Base-by-base conservation (phyloP, 306 rosid genomes). In the Benincasa hispida region DNA sequence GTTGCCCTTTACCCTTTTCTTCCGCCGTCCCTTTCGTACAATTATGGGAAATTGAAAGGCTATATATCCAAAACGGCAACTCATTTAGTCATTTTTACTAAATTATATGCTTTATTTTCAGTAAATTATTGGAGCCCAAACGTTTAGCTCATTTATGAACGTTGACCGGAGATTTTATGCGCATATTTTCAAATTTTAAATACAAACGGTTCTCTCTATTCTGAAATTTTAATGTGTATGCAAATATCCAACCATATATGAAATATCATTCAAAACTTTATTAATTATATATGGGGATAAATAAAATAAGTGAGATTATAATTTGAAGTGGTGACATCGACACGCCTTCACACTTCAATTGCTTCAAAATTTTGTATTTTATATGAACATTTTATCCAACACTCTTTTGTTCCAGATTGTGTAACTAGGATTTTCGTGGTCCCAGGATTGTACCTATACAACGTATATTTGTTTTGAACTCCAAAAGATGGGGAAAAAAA, bases 381-480 rank as follows among this genome's bases (percentile, higher is more conserved):
- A 12, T 30, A 15, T 62, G n/a, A 4, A 62, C 34, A 30, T 30
- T 62, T 62, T 0, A 34, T 34, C 47, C 13, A 18, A 7, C 22
- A 7, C 47, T 14, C 10, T 11, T 59, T 56, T 10, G 5, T 59
- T 18, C 5, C 51, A 45, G 51, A 6, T 57, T 18, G 14, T 32
- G 47, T 63, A 34, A 63, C 72, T 63, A 48, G 41, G 72, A 63
- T 63, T 63, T n/a, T 63, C 72, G 65, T 58, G 65, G 65, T 58
- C 65, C 65, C 65, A 12, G 22, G 21, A 21, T 22, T 56, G 61
- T 56, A 56, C 61, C 0, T 9, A 22, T 56, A 12, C 14, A 1
- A 56, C 61, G 6, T 56, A 56, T 56, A 56, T 56, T 56, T 53
- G 25, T 53, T 56, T 56, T 56, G 21, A 2, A 8, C 27, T 11